Percentiles rank a stretch among this genome's conserved stretches.
phyloP scores from a whole-genome alignment of 345 rosid species.

The Streptanthus diversifolius region DNA sequence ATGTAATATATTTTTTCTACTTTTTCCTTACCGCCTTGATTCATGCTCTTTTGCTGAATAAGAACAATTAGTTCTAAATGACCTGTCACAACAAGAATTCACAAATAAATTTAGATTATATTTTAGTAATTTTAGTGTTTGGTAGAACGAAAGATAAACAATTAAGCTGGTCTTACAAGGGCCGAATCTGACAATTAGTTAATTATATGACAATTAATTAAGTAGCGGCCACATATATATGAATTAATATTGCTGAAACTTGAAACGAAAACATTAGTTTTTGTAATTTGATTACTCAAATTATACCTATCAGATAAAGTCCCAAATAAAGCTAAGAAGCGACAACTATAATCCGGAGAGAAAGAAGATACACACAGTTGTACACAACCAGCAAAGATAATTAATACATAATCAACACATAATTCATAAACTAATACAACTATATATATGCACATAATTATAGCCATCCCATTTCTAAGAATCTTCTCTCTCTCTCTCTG shows the following conservation, averaged over 20 bases:
- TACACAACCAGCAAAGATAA: constrained; percentile 25
- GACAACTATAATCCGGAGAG: constrained; percentile 26
- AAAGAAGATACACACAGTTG: constrained; percentile 33
- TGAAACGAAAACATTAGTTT: constrained; percentile 12
- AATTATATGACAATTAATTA: constrained; percentile 5
- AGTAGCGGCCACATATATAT: constrained; percentile 4
- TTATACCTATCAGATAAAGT: constrained; percentile 11
- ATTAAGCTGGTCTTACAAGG: background rate
- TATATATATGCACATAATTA: constrained; percentile 5
- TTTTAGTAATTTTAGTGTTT: background rate
- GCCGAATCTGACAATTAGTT: constrained; percentile 17
- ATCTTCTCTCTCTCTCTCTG: background rate
- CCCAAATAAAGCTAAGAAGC: constrained; percentile 25
- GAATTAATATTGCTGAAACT: background rate
- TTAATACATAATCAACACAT: constrained; percentile 20
- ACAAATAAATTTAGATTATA: background rate
- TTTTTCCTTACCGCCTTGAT: background rate
- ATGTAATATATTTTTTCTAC: background rate
- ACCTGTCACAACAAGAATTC: constrained; percentile 22
- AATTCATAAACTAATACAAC: constrained; percentile 17
- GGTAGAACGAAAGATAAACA: constrained; percentile 12
- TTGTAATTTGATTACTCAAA: background rate
- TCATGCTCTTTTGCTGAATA: constrained; percentile 13
- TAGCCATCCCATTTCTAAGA: constrained; percentile 21
- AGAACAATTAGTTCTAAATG: constrained; percentile 4